Evolutionary conservation across 768 basidiomycete species (phyloP).

Genomic region (Pleurotus giganteus): DNA sequence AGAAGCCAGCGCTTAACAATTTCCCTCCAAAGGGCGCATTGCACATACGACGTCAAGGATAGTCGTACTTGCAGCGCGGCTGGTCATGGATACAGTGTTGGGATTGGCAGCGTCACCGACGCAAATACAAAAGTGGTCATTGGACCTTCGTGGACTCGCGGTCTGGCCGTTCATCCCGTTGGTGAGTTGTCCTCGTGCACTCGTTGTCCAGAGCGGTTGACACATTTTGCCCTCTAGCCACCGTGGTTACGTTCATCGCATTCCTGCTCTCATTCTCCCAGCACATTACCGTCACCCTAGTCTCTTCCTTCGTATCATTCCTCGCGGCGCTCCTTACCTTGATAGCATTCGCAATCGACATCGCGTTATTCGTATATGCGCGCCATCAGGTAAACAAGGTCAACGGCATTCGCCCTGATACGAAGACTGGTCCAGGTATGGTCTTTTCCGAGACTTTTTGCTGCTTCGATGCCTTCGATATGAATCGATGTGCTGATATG

Average conservation of each 20-base stretch:
- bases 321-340: constrained; percentile 66
- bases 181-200: constrained; percentile 39
- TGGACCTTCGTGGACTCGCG: constrained; percentile 64
- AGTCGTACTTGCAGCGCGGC: constrained; percentile 46
- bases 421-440: constrained; percentile 63
- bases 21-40: constrained; percentile 52
- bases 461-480: background rate
- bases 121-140: constrained; percentile 40
- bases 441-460: background rate
- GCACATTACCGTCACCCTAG: constrained; percentile 52
- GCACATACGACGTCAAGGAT: constrained; percentile 44
- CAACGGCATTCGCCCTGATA: constrained; percentile 37
- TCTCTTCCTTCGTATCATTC: constrained; percentile 64
- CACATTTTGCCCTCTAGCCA: constrained; percentile 27
- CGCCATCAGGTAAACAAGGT: constrained; percentile 58
- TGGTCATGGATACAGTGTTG: constrained; percentile 55
- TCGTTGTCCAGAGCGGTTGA: background rate
- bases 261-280: constrained; percentile 60
- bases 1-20: background rate
- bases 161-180: constrained; percentile 72
- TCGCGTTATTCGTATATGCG: constrained; percentile 65
- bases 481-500: background rate
- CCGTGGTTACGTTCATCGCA: constrained; percentile 62
- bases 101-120: constrained; percentile 30
- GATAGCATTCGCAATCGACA: constrained; percentile 75